These are phyloP conservation scores for Juglanconis oblonga DNA, from an alignment of 2,329 filamentous ascomycete genomes.

Conservation along the genomic window DNA sequence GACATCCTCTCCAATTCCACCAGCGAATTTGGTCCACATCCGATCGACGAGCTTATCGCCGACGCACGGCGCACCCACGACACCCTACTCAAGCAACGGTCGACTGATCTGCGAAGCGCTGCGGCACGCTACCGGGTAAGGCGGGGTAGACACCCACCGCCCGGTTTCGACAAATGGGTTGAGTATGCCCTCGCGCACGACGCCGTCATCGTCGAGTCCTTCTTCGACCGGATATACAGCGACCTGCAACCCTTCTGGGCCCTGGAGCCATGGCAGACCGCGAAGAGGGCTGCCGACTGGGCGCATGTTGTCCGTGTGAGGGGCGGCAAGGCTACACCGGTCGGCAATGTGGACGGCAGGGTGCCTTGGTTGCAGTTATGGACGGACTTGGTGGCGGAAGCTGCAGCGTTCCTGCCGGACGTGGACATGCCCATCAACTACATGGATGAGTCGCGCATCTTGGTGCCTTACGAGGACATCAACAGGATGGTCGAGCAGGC, in stretches of 20 bases:
- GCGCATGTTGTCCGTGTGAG: slow-evolving; percentile 47
- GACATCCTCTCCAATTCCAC: slow-evolving; percentile 10
- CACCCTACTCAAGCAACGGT: slow-evolving; percentile 37
- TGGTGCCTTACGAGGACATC: slow-evolving; percentile 58
- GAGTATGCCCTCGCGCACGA: slow-evolving; percentile 39
- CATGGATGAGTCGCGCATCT: slow-evolving; percentile 61
- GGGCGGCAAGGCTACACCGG: slow-evolving; percentile 37
- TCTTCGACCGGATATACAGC: slow-evolving; percentile 53
- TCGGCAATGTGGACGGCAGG: slow-evolving; percentile 37
- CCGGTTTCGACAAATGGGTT: slow-evolving; percentile 47
- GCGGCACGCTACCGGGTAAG: slow-evolving; percentile 43
- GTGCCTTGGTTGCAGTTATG: slow-evolving; percentile 47
- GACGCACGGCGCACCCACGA: slow-evolving; percentile 37
- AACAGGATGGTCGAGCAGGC: slow-evolving; percentile 48
- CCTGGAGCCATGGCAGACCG: slow-evolving; percentile 35
- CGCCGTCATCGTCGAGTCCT: slow-evolving; percentile 44
- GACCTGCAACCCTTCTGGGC: slow-evolving; percentile 55
- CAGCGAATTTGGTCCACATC: slow-evolving; percentile 28
- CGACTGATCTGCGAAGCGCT: slow-evolving; percentile 40
- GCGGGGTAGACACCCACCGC: slow-evolving; percentile 48
- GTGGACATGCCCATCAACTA: slow-evolving; percentile 66
- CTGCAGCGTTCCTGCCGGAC: slow-evolving; percentile 55
- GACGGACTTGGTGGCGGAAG: slow-evolving; percentile 48
- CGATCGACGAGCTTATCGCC: slow-evolving; percentile 43
- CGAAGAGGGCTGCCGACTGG: slow-evolving; percentile 38